Evolutionary conservation across 257 asterid species (phyloP).

Genomic region (Fraxinus americana): DNA sequence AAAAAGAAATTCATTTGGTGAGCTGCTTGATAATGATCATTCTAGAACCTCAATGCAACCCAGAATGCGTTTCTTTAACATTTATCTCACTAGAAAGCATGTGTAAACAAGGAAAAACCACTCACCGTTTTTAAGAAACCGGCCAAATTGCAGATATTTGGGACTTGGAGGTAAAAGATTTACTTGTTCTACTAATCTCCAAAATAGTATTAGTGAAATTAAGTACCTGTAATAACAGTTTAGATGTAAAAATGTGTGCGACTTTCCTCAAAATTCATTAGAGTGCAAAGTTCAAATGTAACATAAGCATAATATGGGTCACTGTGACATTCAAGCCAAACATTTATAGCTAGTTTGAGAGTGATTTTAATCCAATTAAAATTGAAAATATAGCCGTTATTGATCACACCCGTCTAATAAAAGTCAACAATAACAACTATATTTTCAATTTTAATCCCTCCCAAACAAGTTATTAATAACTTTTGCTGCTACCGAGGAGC

Average conservation of each 20-base stretch:
- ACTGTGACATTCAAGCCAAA: neutral
- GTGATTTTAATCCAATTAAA: too few species aligned
- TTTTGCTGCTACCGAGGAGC: neutral
- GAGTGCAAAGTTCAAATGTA: neutral
- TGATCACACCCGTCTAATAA: too few species aligned
- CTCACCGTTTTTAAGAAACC: conserved; percentile 58
- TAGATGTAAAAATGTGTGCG: neutral
- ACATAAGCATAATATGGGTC: neutral
- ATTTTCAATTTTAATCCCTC: too few species aligned
- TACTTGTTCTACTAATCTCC: conserved; percentile 58
- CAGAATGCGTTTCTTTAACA: neutral
- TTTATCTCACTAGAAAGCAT: neutral
- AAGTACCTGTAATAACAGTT: conserved; percentile 56
- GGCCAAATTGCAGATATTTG: conserved; percentile 57
- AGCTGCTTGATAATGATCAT: neutral
- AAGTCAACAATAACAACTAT: too few species aligned
- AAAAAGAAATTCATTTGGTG: neutral
- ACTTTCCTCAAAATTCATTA: neutral
- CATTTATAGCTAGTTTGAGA: too few species aligned
- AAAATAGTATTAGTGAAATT: conserved; percentile 60
- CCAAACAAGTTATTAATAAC: too few species aligned
- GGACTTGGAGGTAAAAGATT: conserved; percentile 65
- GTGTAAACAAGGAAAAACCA: neutral
- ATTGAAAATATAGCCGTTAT: too few species aligned
- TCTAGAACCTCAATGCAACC: neutral